Evolutionary conservation across 2,329 filamentous ascomycete genomes (phyloP).

Genomic region (Paecilomyces fulvus): DNA sequence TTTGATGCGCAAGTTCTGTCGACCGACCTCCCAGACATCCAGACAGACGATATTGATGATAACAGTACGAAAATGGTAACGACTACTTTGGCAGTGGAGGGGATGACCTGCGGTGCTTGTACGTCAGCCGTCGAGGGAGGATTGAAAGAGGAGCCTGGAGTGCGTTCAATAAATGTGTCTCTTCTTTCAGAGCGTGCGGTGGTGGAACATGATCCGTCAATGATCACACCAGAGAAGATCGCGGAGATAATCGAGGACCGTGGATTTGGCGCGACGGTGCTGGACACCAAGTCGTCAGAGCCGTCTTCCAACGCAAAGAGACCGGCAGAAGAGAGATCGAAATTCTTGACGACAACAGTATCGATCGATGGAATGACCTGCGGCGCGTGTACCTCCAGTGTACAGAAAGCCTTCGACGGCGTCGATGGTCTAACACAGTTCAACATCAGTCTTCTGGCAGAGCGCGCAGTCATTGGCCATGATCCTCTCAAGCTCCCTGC

Average conservation of each 20-base stretch:
- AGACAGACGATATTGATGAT: conserved; percentile 26
- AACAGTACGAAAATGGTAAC: conserved; percentile 39
- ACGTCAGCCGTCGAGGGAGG: conserved; percentile 77
- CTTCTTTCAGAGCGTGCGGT: conserved; percentile 78
- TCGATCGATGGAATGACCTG: conserved; percentile 97
- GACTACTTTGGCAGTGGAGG: conserved; percentile 70
- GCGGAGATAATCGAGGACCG: conserved; percentile 56
- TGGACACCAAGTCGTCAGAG: conserved; percentile 55
- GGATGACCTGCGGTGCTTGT: conserved; percentile 88
- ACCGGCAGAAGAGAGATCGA: conserved; percentile 24
- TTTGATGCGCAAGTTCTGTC: conserved; percentile 88
- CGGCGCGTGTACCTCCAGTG: conserved; percentile 86
- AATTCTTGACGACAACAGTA: conserved; percentile 64
- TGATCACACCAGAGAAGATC: conserved; percentile 45
- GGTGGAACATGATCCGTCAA: conserved; percentile 63
- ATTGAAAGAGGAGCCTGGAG: conserved; percentile 64
- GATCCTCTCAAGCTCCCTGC: conserved; percentile 62
- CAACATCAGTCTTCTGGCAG: conserved; percentile 89
- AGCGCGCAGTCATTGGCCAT: conserved; percentile 82
- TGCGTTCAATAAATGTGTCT: conserved; percentile 72
- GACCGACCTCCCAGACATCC: conserved; percentile 60
- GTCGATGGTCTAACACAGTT: conserved; percentile 75
- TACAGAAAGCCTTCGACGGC: conserved; percentile 72
- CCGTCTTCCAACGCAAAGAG: conserved; percentile 22
- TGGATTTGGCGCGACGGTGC: conserved; percentile 70